Base-by-base conservation (phyloP, 352 stramenopile genomes). In the Globisporangium iwayamae region DNA sequence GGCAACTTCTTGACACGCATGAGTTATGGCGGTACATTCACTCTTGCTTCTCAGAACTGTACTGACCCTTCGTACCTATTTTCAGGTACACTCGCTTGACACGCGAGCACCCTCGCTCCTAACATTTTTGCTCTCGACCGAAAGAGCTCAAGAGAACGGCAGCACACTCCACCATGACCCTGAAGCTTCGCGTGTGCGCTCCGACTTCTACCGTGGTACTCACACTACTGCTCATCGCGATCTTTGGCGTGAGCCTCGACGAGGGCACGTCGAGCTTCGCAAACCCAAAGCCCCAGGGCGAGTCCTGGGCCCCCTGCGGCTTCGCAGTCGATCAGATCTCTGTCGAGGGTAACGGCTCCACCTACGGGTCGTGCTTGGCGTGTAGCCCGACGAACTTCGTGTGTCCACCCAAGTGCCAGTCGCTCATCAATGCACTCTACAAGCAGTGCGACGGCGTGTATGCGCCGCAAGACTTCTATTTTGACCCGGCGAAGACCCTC, bases 391-490 rank as follows among this genome's bases (percentile, higher is more conserved):
- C 81, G 16, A 74, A 65, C 16, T 76, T 76, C 36, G 70, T 65
- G 46, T 91, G 83, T 56, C 80, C 80, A 18, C 63, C 79, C 51
- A 90, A 89, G 67, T 91, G 83, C 67, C 83, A 91, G 53, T 60
- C 80, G 51, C 77, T 91, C n/a, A 81, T 91, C 52, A 62, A 89
- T 55, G 77, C 83, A 38, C 65, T 90, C 45, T 91, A 90, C 74
- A 58, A 78, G 56, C 64, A 87, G 51, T 91, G 83, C 64, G 76
- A 88, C 65, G 71, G 68, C 10, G 83, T 91, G 0, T 85, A 81
- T 56, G 69, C 83, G 6, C 80, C 83, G 0, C 80, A 87, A 43
- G 80, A 88, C 60, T 59, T 70, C 32, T 83, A 73, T 46, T 91
- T 91, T 68, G 80, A 91, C 57, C 76, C 80, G 1, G 72, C 77